phyloP scores from a whole-genome alignment of 2,329 filamentous ascomycete genomes.

The Sarocladium brachiariae region DNA sequence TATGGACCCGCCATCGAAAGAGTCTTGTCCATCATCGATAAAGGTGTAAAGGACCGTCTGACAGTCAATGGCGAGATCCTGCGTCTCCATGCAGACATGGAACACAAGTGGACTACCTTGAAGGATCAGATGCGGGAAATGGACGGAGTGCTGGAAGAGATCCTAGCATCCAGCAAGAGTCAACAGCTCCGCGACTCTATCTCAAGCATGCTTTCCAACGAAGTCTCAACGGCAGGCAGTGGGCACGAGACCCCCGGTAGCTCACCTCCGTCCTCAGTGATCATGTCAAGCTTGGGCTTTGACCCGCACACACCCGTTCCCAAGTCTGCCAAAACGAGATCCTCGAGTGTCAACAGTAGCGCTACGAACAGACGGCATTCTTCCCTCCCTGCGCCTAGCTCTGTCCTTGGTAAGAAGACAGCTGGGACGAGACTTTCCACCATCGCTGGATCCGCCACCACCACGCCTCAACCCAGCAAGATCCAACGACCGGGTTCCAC shows the following conservation, averaged over 20 bases:
- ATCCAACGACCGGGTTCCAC: constrained; percentile 39
- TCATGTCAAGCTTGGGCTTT: constrained; percentile 50
- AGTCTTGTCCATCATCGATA: constrained; percentile 87
- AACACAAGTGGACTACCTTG: constrained; percentile 70
- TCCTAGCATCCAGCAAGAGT: constrained; percentile 53
- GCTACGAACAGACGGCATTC: constrained; percentile 38
- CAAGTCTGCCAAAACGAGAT: constrained; percentile 37
- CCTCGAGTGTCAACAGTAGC: constrained; percentile 39
- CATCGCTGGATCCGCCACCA: constrained; percentile 43
- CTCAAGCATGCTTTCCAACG: constrained; percentile 82
- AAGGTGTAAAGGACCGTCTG: constrained; percentile 88
- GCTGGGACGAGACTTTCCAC: constrained; percentile 39
- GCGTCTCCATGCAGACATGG: constrained; percentile 77
- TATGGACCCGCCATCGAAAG: constrained; percentile 91
- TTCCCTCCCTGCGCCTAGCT: constrained; percentile 39
- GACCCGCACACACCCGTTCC: constrained; percentile 38
- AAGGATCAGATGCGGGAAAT: constrained; percentile 72
- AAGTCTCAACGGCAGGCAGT: constrained; percentile 65
- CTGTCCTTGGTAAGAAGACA: constrained; percentile 32
- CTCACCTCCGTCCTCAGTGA: constrained; percentile 55
- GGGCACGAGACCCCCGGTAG: constrained; percentile 64
- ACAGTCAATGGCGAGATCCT: constrained; percentile 96
- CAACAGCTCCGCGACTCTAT: constrained; percentile 86
- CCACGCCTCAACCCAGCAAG: constrained; percentile 33
- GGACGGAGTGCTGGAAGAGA: constrained; percentile 67